Conservation (phyloP, 148 eudicot species). For the Silene conica region DNA sequence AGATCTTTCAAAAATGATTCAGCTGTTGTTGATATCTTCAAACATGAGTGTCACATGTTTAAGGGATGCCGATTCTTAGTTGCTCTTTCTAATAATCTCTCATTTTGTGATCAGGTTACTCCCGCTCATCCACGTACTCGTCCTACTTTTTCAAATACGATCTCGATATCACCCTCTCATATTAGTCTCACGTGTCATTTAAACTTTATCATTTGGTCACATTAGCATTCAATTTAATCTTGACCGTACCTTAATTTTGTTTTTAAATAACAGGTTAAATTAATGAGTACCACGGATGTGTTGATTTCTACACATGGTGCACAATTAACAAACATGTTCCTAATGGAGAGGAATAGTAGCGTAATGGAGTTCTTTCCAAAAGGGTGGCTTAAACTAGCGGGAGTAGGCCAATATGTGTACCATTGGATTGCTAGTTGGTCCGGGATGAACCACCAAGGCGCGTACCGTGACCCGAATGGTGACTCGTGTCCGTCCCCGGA, state of each 20-base stretch:
- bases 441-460: slow-evolving; percentile 66
- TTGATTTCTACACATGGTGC: slow-evolving; percentile 77
- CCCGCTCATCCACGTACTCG: not conserved
- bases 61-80: slow-evolving; percentile 43
- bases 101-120: slow-evolving; percentile 72
- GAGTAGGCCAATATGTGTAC: slow-evolving; percentile 63
- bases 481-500: slow-evolving; percentile 44
- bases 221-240: too few species aligned
- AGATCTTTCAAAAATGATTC: slow-evolving; percentile 64
- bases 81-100: slow-evolving; percentile 58
- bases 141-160: not conserved
- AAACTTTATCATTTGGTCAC: too few species aligned
- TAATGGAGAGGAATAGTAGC: slow-evolving; percentile 79
- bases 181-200: too few species aligned
- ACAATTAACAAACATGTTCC: slow-evolving; percentile 69
- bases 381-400: slow-evolving; percentile 81
- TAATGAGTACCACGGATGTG: slow-evolving; percentile 72
- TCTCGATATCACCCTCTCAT: too few species aligned
- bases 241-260: too few species aligned
- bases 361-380: slow-evolving; percentile 80
- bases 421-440: slow-evolving; percentile 73
- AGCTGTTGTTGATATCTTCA: slow-evolving; percentile 44
- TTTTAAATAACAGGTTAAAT: slow-evolving; percentile 47
- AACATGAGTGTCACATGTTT: slow-evolving; percentile 44
- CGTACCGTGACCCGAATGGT: slow-evolving; percentile 56